Conservation (phyloP, 2,329 filamentous ascomycete species). For the Talaromyces sp. region DNA sequence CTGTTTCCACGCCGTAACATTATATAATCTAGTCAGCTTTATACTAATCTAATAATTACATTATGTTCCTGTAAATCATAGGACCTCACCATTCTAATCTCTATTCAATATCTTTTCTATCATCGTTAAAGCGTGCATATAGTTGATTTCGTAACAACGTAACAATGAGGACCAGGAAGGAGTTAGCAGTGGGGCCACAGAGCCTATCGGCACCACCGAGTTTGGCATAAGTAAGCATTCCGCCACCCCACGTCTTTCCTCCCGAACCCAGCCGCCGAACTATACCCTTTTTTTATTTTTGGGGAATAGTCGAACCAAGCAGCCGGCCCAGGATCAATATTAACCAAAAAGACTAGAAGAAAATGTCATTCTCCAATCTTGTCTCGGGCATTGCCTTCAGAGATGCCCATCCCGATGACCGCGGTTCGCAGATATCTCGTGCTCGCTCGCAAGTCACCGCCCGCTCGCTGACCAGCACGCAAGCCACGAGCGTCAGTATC, state of each 20-base stretch:
- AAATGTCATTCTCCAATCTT: constrained; percentile 47
- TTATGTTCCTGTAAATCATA: no score
- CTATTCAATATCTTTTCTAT: no score
- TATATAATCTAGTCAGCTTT: no score
- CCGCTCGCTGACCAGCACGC: constrained; percentile 43
- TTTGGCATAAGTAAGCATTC: background rate
- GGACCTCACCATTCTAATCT: no score
- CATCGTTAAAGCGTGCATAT: no score
- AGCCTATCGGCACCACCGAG: background rate
- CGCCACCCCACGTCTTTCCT: background rate
- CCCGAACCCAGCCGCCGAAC: background rate
- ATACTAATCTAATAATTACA: no score
- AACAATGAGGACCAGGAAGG: no score
- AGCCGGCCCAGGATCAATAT: background rate
- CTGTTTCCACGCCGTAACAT: no score
- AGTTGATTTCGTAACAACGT: no score
- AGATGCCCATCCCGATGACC: constrained; percentile 38
- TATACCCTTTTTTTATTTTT: background rate
- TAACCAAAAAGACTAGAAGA: background rate
- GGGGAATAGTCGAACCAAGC: background rate
- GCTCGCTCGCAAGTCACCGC: constrained; percentile 35
- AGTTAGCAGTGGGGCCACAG: background rate
- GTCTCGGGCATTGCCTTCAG: constrained; percentile 47
- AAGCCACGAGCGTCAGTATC: constrained; percentile 49
- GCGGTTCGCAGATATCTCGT: constrained; percentile 39